phyloP scores from a whole-genome alignment of 2,329 filamentous ascomycete species.

The Xylaria sp. region DNA sequence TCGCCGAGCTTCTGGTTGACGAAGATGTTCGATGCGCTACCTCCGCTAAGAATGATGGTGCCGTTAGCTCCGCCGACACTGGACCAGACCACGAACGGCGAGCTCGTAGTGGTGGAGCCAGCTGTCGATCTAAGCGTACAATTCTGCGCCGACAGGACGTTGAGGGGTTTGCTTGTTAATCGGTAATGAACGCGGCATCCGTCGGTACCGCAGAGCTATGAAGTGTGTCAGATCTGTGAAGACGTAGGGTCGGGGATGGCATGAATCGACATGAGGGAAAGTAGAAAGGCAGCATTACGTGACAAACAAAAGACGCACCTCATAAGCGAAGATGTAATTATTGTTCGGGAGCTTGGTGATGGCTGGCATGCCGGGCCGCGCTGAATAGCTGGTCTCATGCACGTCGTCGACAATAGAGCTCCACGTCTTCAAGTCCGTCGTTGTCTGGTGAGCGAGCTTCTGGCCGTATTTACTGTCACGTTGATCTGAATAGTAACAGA shows the following conservation, averaged over 20 bases:
- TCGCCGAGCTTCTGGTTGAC: slow-evolving; percentile 44
- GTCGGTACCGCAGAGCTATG: slow-evolving; percentile 44
- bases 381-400: slow-evolving; percentile 55
- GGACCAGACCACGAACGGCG: slow-evolving; percentile 48
- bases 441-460: slow-evolving; percentile 72
- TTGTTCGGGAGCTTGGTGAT: slow-evolving; percentile 67
- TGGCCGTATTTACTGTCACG: slow-evolving; percentile 71
- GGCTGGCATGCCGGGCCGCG: slow-evolving; percentile 48
- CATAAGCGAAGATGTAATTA: slow-evolving; percentile 65
- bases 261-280: neutral
- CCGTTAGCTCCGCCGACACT: slow-evolving; percentile 43
- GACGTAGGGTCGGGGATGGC: neutral
- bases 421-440: slow-evolving; percentile 69
- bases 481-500: slow-evolving; percentile 77
- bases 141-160: slow-evolving; percentile 37
- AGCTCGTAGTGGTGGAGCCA: slow-evolving; percentile 40
- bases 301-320: slow-evolving; percentile 36
- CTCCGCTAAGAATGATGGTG: slow-evolving; percentile 46
- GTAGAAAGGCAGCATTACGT: too few relatives aligned
- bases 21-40: slow-evolving; percentile 42
- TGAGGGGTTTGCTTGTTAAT: slow-evolving; percentile 41
- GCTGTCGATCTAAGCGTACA: slow-evolving; percentile 36
- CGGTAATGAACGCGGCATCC: slow-evolving; percentile 45
- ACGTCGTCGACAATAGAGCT: slow-evolving; percentile 69
- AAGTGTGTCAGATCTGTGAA: neutral